Base-by-base conservation (phyloP, 176 grass and related monocot species). In the Carex pumila region DNA sequence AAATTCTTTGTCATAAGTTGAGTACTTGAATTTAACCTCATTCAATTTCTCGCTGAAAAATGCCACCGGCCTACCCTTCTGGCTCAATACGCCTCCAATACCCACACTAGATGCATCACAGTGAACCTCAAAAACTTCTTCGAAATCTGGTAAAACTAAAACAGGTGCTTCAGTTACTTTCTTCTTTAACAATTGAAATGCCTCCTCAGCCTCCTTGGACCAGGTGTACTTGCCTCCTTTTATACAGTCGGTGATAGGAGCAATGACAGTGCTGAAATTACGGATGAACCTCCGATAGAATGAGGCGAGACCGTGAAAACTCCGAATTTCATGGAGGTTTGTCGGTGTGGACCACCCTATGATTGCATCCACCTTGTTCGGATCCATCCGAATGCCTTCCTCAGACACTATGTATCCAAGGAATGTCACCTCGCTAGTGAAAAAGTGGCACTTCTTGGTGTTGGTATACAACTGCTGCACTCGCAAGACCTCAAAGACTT, bases 31-130 rank as follows among this genome's bases (percentile, higher is more conserved):
- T 2, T 25, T 21, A 5, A 72, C 6, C 5, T 77, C 55, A 77
- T 77, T 85, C 19, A 85, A 63, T 76, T 77, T 61, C 41, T 77
- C 17, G 31, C 68, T 85, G 61, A 75, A 85, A 14, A 58, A 85
- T 13, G 37, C 55, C 14, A 78, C 11, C 6, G 71, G 15, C 1
- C 29, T 65, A 36, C 37, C 36, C 7, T 52, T 78, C 72, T 81
- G 79, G 41, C 79, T 64, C 57, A 81, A n/a, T 0, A 81, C 53
- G 12, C 79, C 79, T 9, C 79, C 79, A 43, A 81, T 81, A 17
- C 79, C 79, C 3, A 81, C 41, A 62, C 53, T 1, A 34, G 79
- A 81, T 45, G 79, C 79, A 12, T 81, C 79, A 81, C 57, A 81
- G 18, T 56, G 60, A 14, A 83, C 59, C 65, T 83, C 81, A 67